Conservation (phyloP, 805 yeast genomes). For the Cyberlindnera misumaiensis region DNA sequence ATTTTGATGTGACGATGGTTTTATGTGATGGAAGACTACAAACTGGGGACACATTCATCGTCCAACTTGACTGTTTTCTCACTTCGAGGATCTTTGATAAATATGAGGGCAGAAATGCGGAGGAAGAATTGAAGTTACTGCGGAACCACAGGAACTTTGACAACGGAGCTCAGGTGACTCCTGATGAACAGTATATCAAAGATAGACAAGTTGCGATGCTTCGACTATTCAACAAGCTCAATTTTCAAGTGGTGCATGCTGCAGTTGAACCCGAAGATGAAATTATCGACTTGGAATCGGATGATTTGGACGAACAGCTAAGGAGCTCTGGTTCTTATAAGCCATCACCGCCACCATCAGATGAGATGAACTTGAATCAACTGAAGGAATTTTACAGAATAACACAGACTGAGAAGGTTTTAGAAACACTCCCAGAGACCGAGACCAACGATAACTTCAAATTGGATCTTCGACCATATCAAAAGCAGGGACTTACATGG, state of each 20-base stretch:
- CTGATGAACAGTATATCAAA: conserved; percentile 43
- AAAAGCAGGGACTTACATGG: conserved; percentile 83
- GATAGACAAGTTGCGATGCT: conserved; percentile 50
- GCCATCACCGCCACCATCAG: conserved; percentile 14
- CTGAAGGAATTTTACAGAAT: conserved; percentile 66
- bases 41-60: conserved; percentile 69
- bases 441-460: conserved; percentile 44
- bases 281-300: conserved; percentile 31
- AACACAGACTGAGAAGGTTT: conserved; percentile 56
- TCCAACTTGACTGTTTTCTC: conserved; percentile 64
- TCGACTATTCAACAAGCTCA: conserved; percentile 46
- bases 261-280: conserved; percentile 19
- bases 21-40: conserved; percentile 52
- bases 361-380: conserved; percentile 60
- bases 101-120: conserved; percentile 8
- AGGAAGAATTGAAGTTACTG: conserved; percentile 19
- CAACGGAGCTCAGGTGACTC: conserved; percentile 36
- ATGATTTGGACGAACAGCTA: conserved; percentile 18
- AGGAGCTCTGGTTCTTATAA: conserved; percentile 4
- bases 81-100: conserved; percentile 27
- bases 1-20: conserved; percentile 51
- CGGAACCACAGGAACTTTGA: conserved; percentile 7
- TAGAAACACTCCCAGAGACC: conserved; percentile 55
- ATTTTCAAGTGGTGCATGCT: conserved; percentile 22
- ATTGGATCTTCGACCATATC: conserved; percentile 64